Conservation (phyloP, 129 eudicot species). For the Centella asiatica region DNA sequence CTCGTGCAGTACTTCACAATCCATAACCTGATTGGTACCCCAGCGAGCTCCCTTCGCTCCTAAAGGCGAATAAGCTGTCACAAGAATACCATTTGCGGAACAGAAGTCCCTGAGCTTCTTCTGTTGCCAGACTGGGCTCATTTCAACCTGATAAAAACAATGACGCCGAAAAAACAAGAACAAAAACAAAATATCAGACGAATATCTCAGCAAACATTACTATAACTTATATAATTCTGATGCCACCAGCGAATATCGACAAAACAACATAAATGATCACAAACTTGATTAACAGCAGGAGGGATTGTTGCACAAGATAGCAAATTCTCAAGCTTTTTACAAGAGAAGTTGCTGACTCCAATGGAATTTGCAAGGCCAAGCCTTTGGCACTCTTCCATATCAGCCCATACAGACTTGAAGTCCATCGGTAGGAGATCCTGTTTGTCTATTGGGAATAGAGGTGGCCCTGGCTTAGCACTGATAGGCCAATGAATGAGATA, state of each 20-base stretch:
- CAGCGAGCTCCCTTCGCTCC: constrained; percentile 19
- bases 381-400: constrained; percentile 25
- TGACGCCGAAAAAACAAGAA: too few relatives aligned
- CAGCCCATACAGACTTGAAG: constrained; percentile 18
- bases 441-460: constrained; percentile 7
- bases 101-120: constrained; percentile 29
- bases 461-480: constrained; percentile 5
- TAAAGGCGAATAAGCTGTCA: constrained; percentile 32
- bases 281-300: constrained; percentile 23
- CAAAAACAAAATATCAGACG: too few relatives aligned
- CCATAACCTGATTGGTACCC: constrained; percentile 22
- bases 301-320: constrained; percentile 18
- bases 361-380: constrained; percentile 30
- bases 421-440: constrained; percentile 22
- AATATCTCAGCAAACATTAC: too few relatives aligned
- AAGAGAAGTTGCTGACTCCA: constrained; percentile 31
- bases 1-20: constrained; percentile 22
- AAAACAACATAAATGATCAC: neutral
- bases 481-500: constrained; percentile 24
- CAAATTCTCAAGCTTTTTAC: constrained; percentile 16
- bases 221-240: too few relatives aligned
- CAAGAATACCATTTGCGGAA: constrained; percentile 9
- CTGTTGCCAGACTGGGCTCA: constrained; percentile 31
- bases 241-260: too few relatives aligned
- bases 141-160: constrained; percentile 22